Percentiles rank a stretch among this genome's conserved stretches.
Conservation (phyloP, 202 grass and related monocot species). For the Setaria viridis region DNA sequence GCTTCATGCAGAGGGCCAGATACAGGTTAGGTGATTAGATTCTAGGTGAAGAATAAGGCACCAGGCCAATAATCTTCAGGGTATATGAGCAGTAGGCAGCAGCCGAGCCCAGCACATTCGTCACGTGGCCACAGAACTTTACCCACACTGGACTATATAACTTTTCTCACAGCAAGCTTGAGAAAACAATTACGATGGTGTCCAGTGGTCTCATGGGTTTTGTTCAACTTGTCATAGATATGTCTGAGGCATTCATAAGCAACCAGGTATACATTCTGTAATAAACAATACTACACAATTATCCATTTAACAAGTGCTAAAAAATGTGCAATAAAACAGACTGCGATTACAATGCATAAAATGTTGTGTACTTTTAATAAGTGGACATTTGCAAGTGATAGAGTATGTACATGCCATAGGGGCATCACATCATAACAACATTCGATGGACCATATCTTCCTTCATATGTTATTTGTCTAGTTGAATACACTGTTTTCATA, state of each 20-base stretch:
- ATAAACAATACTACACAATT: neutral
- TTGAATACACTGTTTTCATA: neutral
- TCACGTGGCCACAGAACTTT: neutral
- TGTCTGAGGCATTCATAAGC: neutral
- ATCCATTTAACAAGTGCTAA: neutral
- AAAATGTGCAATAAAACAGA: neutral
- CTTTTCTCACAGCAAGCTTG: neutral
- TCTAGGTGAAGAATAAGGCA: neutral
- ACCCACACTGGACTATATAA: neutral
- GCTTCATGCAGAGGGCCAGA: conserved; percentile 27
- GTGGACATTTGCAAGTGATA: neutral
- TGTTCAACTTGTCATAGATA: conserved; percentile 1
- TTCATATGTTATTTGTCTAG: neutral
- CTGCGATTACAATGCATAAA: neutral
- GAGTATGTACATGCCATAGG: neutral
- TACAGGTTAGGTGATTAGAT: neutral
- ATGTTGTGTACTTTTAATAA: neutral
- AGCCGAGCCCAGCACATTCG: conserved; percentile 7
- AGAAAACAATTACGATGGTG: neutral
- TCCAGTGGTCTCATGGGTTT: conserved; percentile 7
- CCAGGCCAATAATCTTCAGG: neutral
- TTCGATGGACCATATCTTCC: neutral
- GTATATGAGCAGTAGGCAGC: neutral
- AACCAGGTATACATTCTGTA: neutral
- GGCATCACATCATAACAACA: neutral